A percentile compares a stretch with the other conserved stretches of the same genome.
phyloP scores from a whole-genome alignment of 2,329 filamentous ascomycete species.

The Penicillium paneum region DNA sequence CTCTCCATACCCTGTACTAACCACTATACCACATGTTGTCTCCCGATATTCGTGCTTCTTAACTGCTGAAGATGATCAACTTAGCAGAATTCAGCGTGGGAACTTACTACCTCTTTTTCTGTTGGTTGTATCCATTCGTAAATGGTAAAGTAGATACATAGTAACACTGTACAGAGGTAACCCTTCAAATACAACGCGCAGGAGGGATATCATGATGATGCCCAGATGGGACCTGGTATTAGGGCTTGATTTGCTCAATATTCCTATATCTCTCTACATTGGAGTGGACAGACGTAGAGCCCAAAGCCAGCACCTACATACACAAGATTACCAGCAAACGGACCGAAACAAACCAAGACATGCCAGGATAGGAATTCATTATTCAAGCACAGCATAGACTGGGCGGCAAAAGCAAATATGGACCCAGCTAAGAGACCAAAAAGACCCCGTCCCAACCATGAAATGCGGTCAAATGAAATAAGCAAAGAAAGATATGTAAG shows the following conservation, averaged over 20 bases:
- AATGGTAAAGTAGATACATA: background rate
- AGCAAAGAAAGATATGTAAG: constrained; percentile 1
- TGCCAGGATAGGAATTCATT: constrained; percentile 1
- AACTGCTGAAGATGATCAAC: constrained; percentile 4
- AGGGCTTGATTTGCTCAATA: background rate
- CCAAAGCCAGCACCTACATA: too few species aligned
- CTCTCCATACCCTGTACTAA: constrained; percentile 27
- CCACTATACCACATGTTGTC: constrained; percentile 25
- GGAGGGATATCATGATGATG: too few species aligned
- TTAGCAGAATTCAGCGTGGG: constrained; percentile 11
- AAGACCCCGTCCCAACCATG: background rate
- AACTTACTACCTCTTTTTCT: background rate
- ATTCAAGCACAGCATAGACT: constrained; percentile 1
- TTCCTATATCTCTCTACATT: background rate
- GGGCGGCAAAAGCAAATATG: background rate
- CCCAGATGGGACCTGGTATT: too few species aligned
- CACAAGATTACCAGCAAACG: background rate
- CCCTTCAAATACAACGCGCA: background rate
- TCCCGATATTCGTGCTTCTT: constrained; percentile 12
- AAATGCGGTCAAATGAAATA: background rate
- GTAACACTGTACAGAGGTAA: background rate
- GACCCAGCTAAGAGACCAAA: background rate
- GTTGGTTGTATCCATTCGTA: background rate
- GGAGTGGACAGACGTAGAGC: background rate
- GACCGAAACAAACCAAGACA: background rate